Conservation (phyloP, 1,284 basidiomycete genomes). For the Volvariella volvacea region DNA sequence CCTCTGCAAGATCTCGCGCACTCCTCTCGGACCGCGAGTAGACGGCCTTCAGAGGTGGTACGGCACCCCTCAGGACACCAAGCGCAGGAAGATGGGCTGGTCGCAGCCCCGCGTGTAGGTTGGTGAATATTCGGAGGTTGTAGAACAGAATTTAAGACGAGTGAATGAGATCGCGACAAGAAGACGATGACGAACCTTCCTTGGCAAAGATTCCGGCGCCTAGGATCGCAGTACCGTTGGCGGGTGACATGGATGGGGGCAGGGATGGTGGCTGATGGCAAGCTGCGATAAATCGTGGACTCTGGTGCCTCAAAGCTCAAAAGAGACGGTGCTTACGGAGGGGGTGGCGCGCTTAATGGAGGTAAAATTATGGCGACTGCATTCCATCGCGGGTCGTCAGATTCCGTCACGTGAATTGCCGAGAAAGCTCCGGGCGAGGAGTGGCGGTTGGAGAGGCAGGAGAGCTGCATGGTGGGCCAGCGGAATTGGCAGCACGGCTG, state of each 20-base stretch:
- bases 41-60: slow-evolving; percentile 54
- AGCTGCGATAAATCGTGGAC: slow-evolving; percentile 4
- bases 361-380: too few relatives aligned
- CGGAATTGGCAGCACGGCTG: too few relatives aligned
- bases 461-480: too few relatives aligned
- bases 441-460: too few relatives aligned
- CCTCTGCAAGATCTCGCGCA: slow-evolving; percentile 42
- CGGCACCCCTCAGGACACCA: slow-evolving; percentile 36
- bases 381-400: too few relatives aligned
- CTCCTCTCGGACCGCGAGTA: slow-evolving; percentile 75
- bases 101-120: neutral
- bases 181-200: slow-evolving; percentile 43
- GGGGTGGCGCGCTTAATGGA: neutral
- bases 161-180: slow-evolving; percentile 4
- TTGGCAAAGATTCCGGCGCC: slow-evolving; percentile 71
- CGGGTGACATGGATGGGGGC: slow-evolving; percentile 19
- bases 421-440: slow-evolving; percentile 8
- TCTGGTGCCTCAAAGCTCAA: neutral
- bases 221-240: slow-evolving; percentile 53
- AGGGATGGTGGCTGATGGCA: slow-evolving; percentile 9
- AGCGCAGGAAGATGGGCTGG: slow-evolving; percentile 73
- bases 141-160: slow-evolving; percentile 2
- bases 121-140: slow-evolving; percentile 26
- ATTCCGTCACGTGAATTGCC: slow-evolving; percentile 14
- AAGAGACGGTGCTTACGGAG: neutral